Evolutionary conservation across 345 rosid species (phyloP), one percentile per base, ranked within the genome.

Genomic region (Sonneratia caseolaris): DNA sequence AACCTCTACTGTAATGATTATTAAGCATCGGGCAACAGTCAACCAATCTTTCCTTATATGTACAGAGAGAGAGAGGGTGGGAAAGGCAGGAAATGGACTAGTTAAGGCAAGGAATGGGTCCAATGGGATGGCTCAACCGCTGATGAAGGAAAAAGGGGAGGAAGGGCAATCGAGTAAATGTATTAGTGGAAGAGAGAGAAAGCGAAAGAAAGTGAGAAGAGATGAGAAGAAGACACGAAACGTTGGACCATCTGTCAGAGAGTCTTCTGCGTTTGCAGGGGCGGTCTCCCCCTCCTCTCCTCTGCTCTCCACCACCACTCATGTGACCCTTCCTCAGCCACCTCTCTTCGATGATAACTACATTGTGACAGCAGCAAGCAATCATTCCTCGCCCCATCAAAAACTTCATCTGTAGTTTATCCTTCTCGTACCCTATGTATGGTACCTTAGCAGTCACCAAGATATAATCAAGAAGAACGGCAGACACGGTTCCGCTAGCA

Each of bases 21-120:
- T 51, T 40, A 13, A 48, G 7, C 69, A 48, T 19, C 62, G 3
- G 40, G 64, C 18, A 43, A 37, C 45, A 37, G 73, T 70, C 73
- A 75, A 75, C 70, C 70, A 62, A 16, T 71, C 24, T 21, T 72
- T 76, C 71, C 70, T 53, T 71, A 71, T 49, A 56, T 47, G 35
- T 12, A 9, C 32, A 16, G 73, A 37, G 64, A n/a, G 37, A 40
- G 43, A 40, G 43, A 40, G 9, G 43, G 43, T 40, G 43, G 9
- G 43, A 8, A 40, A 40, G 43, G 7, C 5, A 40, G 43, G 43
- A 8, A 40, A 40, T 4, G 1, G 43, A 40, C 32, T 27, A 27
- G 32, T 27, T 27, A 27, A 27, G 32, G 32, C 32, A 27, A 27
- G 32, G 32, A 0, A 27, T 27, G 32, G 32, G 32, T 27, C 32